Base-by-base conservation (phyloP, 2,329 filamentous ascomycete genomes). In the Didymella pinodella region DNA sequence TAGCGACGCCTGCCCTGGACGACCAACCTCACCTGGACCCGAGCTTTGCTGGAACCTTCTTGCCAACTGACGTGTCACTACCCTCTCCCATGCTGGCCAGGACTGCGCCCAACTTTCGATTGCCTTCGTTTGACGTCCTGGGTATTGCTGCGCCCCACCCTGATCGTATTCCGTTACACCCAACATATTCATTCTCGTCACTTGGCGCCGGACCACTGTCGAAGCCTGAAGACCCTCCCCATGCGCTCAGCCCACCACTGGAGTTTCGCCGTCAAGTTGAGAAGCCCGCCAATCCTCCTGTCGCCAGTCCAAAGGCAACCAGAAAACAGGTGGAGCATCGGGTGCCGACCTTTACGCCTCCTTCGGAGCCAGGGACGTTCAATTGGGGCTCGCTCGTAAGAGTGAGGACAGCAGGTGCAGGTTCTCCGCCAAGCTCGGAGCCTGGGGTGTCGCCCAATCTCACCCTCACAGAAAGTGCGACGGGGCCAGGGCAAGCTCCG, bases 71-170 rank as follows among this genome's bases (percentile, higher is more conserved):
- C 63, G 64, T 70, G 41, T 71, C 73, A 54, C 69, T 75, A 28
- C 70, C 73, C 41, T 64, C 74, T 29, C 68, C 72, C 32, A 69
- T 68, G n/a, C 60, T 73, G 36, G 46, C 66, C 43, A 78, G 70
- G 59, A 66, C 70, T 29, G 67, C 71, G 43, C 75, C 73, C 55
- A 77, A 72, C 58, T 72, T 86, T 40, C 81, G 83, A 52, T 78
- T 86, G 16, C 84, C 83, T 5, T 83, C 83, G 2, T 85, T 86
- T 66, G 79, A 85, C 54, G 74, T 78, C 18, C 76, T 85, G 48
- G 82, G 82, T 32, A 84, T 84, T 57, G 78, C 79, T 51, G 75
- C 78, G 48, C 80, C 82, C 45, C 78, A 81, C 73, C 77, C 80
- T 61, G 75, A 81, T 66, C 69, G 75, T 61, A 65, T 77, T 49